Conservation (phyloP, 257 asterid genomes). For the Solanum corneliomulleri region DNA sequence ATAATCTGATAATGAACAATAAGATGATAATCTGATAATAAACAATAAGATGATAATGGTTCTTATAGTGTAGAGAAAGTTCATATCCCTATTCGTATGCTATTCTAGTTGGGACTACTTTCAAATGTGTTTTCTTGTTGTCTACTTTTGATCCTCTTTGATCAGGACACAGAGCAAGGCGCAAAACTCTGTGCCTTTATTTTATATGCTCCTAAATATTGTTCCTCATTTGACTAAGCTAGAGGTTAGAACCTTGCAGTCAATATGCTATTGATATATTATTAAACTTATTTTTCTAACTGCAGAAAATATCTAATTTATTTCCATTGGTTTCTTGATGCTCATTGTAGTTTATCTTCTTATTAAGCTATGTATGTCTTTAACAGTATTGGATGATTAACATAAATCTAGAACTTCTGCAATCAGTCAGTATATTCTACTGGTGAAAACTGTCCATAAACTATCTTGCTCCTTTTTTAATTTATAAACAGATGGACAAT, state of each 20-base stretch:
- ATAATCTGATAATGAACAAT: constrained; percentile 19
- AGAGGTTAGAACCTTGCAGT: background rate
- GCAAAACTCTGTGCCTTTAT: background rate
- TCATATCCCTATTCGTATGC: background rate
- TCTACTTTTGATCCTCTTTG: background rate
- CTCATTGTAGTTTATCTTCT: background rate
- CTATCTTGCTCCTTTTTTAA: background rate
- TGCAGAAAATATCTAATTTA: background rate
- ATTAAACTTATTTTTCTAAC: background rate
- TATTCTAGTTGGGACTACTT: background rate
- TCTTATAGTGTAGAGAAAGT: background rate
- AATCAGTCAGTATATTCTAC: background rate
- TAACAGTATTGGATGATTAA: background rate
- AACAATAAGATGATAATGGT: background rate
- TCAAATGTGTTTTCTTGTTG: background rate
- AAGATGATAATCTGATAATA: constrained; percentile 18
- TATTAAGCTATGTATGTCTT: background rate
- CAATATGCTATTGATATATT: background rate
- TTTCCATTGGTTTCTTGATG: background rate
- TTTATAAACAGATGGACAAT: background rate
- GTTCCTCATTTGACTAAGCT: background rate
- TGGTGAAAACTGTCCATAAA: background rate
- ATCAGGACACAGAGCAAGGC: background rate
- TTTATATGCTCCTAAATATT: background rate
- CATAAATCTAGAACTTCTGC: background rate